These are phyloP conservation scores for Geopyxis carbonaria DNA, from an alignment of 495 filamentous ascomycete genomes.

Conservation along the genomic window DNA sequence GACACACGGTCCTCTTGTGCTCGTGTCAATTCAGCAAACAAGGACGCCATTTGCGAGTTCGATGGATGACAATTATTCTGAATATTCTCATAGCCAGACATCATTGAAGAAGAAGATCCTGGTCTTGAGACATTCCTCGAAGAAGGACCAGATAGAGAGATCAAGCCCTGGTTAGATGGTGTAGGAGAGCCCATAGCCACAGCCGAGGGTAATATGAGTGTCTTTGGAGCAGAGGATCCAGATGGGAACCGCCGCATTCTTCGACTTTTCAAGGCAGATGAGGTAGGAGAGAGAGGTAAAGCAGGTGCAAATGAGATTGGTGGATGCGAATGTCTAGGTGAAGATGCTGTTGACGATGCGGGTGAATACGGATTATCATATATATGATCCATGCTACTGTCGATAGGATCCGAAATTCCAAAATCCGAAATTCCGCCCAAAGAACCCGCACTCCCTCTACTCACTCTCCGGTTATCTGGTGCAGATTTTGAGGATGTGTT, in stretches of 20 bases:
- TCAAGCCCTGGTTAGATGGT: no score
- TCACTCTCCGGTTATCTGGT: conserved; percentile 1
- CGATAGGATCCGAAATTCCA: conserved; percentile 20
- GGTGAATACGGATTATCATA: conserved; percentile 17
- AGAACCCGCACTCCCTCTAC: conserved; percentile 4
- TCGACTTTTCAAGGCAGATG: conserved; percentile 12
- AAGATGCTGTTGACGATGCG: conserved; percentile 8
- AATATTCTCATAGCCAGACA: no score
- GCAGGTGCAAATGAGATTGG: conserved; percentile 9
- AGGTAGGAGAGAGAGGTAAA: conserved; percentile 7
- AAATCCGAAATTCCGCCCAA: conserved; percentile 12
- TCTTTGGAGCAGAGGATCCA: conserved; percentile 27
- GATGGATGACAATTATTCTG: no score
- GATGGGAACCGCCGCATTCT: conserved; percentile 29
- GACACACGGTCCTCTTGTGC: no score
- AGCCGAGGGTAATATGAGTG: conserved; percentile 25
- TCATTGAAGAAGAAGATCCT: no score
- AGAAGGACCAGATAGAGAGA: no score
- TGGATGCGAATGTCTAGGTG: conserved; percentile 5
- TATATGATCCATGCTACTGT: conserved; percentile 12
- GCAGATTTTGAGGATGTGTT: background rate
- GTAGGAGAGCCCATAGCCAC: background rate
- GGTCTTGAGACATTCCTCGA: no score
- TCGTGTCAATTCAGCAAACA: no score
- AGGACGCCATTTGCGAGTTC: no score